Percentiles rank a stretch among this genome's conserved stretches.
Evolutionary conservation across 257 asterid genomes (phyloP).

Genomic region (Capsicum chinense): DNA sequence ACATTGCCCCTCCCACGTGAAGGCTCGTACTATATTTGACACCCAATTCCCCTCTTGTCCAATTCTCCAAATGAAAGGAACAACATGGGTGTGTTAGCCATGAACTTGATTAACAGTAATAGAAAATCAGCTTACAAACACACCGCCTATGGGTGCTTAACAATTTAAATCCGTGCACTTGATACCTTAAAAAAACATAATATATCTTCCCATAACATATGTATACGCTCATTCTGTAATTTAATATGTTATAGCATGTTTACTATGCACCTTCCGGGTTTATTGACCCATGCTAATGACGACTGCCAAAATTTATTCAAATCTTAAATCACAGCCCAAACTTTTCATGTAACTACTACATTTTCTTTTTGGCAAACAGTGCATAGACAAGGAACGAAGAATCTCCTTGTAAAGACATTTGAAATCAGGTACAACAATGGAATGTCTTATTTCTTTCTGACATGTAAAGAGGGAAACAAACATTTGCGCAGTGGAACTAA

Average conservation of each 20-base stretch:
- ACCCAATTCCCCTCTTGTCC: constrained; percentile 3
- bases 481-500: constrained; percentile 32
- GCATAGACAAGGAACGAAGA: constrained; percentile 25
- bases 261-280: neutral
- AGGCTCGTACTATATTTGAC: constrained; percentile 34
- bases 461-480: neutral
- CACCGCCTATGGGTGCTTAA: neutral
- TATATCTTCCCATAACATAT: no score
- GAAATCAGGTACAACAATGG: constrained; percentile 27
- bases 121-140: neutral
- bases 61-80: neutral
- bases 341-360: neutral
- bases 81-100: neutral
- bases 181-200: neutral
- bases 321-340: neutral
- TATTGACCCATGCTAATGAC: neutral
- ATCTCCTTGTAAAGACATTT: constrained; percentile 21
- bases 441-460: constrained; percentile 21
- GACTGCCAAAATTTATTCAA: neutral
- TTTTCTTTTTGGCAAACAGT: neutral
- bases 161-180: neutral
- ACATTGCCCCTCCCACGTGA: constrained; percentile 52
- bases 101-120: neutral
- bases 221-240: no score
- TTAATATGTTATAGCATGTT: neutral